phyloP scores from a whole-genome alignment of 2,329 filamentous ascomycete genomes.

The Botryotinia convoluta region DNA sequence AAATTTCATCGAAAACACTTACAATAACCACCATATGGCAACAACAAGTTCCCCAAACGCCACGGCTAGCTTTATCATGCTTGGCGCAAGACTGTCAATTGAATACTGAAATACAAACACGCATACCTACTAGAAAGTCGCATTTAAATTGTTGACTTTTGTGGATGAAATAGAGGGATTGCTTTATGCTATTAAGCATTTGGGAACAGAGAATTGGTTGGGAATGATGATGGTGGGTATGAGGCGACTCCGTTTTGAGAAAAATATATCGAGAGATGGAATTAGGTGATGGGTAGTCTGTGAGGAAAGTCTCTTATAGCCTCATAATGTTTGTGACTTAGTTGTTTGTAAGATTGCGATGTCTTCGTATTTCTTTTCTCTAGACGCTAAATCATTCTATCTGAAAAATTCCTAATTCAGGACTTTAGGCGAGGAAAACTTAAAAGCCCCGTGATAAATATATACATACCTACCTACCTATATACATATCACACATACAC shows the following conservation, averaged over 20 bases:
- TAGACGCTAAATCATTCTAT: not conserved
- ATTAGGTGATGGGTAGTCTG: not conserved
- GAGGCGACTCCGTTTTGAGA: not conserved
- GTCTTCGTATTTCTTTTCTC: not conserved
- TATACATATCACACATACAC: not conserved
- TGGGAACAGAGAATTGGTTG: no score
- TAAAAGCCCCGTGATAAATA: not conserved
- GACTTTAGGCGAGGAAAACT: not conserved
- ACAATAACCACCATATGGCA: not conserved
- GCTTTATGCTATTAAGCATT: not conserved
- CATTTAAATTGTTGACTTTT: no score
- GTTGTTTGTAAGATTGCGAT: not conserved
- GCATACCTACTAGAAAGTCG: no score
- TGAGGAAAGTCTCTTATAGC: not conserved
- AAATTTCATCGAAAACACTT: not conserved
- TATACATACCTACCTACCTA: not conserved
- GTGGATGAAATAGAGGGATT: no score
- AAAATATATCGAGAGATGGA: not conserved
- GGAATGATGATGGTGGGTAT: not conserved
- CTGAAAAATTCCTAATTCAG: not conserved
- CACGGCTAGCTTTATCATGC: not conserved
- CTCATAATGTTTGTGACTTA: not conserved
- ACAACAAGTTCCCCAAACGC: not conserved
- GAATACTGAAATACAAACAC: no score
- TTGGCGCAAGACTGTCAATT: fast-evolving